Evolutionary conservation across 768 basidiomycete species (phyloP), one percentile per base, ranked within the genome.

Genomic region (Floccularia luteovirens): DNA sequence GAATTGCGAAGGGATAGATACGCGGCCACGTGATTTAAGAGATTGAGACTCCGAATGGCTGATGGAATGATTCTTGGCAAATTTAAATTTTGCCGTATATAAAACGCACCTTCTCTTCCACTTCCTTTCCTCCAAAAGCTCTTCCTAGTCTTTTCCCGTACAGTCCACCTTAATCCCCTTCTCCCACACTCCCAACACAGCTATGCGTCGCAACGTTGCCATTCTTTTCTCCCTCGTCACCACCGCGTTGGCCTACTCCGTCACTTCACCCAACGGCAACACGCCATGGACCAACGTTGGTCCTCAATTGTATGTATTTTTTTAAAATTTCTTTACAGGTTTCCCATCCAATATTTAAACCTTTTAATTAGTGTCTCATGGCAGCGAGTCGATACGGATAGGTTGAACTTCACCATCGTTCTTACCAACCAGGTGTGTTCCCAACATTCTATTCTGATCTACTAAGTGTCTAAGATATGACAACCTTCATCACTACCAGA

Each of bases 341-440:
- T 19, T 5, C 17, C 24, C 16, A 19, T 3, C 32, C 16, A 34
- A 34, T 19, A 12, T 34, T 13, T 22, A 36, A 31, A 38, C n/a
- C 13, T 22, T n/a, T 43, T 19, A 32, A 47, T 58, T 48, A 67
- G 62, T 12, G 60, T 89, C 41, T 43, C 61, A 4, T 93, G 89
- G 89, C 36, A 57, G 1, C 69, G 70, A 4, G 88, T 89, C 43
- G 43, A 46, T 39, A 85, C 82, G 6, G 90, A 93, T 54, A 60
- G 72, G 0, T 19, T 42, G 38, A 87, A 74, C 61, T 90, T 91
- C 58, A 74, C 83, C 11, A 69, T 72, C 35, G 62, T 88, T 36
- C 69, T 93, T 34, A 70, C 67, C 45, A 85, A 86, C 62, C 57
- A 67, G 54, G 86, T 79, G 39, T 31, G 69, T 56, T 7, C 0